Evolutionary conservation across 495 filamentous ascomycete genomes (phyloP).

Genomic region (Neurospora cerealis): DNA sequence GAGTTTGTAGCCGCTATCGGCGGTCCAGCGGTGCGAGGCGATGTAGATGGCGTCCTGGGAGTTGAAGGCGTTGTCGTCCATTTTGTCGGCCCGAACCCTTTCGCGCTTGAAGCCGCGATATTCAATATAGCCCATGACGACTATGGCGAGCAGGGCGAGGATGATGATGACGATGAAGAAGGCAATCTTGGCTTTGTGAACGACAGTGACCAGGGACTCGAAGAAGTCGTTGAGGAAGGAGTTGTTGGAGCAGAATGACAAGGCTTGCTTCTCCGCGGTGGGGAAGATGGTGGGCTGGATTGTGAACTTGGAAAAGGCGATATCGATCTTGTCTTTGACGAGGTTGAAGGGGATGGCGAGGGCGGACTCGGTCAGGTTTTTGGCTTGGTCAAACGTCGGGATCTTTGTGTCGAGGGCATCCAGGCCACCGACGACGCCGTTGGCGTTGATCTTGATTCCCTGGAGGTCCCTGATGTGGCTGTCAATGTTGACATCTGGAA

Average conservation of each 20-base stretch:
- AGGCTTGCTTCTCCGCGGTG: conserved; percentile 64
- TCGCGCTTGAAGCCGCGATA: conserved; percentile 66
- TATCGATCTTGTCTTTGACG: conserved; percentile 59
- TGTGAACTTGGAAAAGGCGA: conserved; percentile 46
- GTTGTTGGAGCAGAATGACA: conserved; percentile 84
- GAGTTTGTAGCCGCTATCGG: conserved; percentile 59
- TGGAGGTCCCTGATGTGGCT: conserved; percentile 52
- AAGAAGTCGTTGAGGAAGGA: conserved; percentile 84
- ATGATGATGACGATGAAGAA: conserved; percentile 64
- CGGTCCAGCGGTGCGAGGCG: conserved; percentile 65
- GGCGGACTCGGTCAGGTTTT: conserved; percentile 61
- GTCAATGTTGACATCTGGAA: conserved; percentile 47
- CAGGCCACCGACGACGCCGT: conserved; percentile 51
- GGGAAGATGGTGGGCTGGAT: conserved; percentile 73
- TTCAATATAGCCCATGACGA: conserved; percentile 73
- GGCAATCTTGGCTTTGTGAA: conserved; percentile 53
- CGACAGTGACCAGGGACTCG: conserved; percentile 50
- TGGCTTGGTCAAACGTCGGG: conserved; percentile 71
- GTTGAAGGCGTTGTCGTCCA: conserved; percentile 56
- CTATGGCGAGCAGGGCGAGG: conserved; percentile 57
- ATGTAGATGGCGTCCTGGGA: conserved; percentile 87
- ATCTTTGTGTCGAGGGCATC: conserved; percentile 62
- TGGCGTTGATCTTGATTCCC: conserved; percentile 54
- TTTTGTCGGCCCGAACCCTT: conserved; percentile 55
- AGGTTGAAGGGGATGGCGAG: conserved; percentile 71